A percentile compares a stretch with the other conserved stretches of the same genome.
Evolutionary conservation across 305 asterid genomes (phyloP).

Genomic region (Fraxinus platypoda): DNA sequence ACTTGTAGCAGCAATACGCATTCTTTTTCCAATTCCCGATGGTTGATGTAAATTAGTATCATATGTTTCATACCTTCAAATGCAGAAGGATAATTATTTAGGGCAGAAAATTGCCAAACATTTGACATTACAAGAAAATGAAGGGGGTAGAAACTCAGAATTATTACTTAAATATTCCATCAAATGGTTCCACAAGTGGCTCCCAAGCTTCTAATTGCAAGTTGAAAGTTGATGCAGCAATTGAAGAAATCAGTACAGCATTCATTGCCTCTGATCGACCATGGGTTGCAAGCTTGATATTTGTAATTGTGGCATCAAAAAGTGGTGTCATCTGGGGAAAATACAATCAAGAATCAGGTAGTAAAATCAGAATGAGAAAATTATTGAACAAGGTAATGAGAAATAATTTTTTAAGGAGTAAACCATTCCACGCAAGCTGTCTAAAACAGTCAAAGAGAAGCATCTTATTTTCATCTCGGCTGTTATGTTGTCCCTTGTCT

Average conservation of each 20-base stretch:
- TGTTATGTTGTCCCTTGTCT: conserved; percentile 83
- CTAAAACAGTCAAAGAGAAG: conserved; percentile 81
- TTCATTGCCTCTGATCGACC: conserved; percentile 86
- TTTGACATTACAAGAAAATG: conserved; percentile 7
- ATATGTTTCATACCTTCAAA: conserved; percentile 88
- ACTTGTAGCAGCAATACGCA: conserved; percentile 87
- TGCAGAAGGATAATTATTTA: conserved; percentile 29
- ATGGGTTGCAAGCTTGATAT: conserved; percentile 95
- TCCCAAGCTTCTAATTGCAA: conserved; percentile 95
- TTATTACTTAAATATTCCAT: conserved; percentile 91
- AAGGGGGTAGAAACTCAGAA: conserved; percentile 17
- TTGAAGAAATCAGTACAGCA: conserved; percentile 84
- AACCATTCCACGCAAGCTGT: conserved; percentile 98
- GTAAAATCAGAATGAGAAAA: conserved; percentile 19
- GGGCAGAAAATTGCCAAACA: conserved; percentile 25
- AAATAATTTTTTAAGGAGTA: conserved; percentile 27
- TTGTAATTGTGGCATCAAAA: conserved; percentile 91
- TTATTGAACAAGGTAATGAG: conserved; percentile 17
- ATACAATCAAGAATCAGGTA: conserved; percentile 29
- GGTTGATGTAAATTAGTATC: conserved; percentile 62
- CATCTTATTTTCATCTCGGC: conserved; percentile 97
- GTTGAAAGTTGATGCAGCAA: conserved; percentile 97
- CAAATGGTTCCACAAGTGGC: conserved; percentile 98
- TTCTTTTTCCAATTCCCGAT: conserved; percentile 66
- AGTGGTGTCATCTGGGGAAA: conserved; percentile 88